A percentile compares a stretch with the other conserved stretches of the same genome.
phyloP scores from a whole-genome alignment of 306 rosid genomes.

The Quercus suber region DNA sequence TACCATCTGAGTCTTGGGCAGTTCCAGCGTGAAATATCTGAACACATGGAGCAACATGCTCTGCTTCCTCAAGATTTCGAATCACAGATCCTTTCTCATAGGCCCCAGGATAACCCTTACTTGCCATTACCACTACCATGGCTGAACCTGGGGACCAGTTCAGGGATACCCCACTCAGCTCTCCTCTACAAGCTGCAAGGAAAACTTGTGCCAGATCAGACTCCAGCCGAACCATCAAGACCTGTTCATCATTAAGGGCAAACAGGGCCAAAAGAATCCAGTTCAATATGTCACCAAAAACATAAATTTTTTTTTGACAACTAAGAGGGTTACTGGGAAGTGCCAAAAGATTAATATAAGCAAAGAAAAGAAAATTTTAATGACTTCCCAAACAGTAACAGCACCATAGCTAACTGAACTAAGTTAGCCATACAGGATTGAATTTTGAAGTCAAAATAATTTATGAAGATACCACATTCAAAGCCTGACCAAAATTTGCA shows the following conservation, averaged over 20 bases:
- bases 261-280: neutral
- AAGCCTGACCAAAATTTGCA: neutral
- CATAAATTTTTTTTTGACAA: neutral
- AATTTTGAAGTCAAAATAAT: neutral
- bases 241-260: conserved; percentile 44
- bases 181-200: conserved; percentile 92
- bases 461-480: neutral
- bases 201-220: conserved; percentile 87
- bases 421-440: neutral
- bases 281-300: neutral
- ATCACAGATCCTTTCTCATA: conserved; percentile 90
- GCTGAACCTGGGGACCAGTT: conserved; percentile 91
- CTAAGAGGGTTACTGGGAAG: neutral
- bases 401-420: neutral
- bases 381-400: neutral
- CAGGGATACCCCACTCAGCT: conserved; percentile 66
- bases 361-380: neutral
- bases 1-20: conserved; percentile 63
- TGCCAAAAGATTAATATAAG: neutral
- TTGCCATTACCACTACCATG: conserved; percentile 98
- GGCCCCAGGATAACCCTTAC: conserved; percentile 83
- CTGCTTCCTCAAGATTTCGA: conserved; percentile 74
- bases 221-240: conserved; percentile 86
- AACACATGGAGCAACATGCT: conserved; percentile 61
- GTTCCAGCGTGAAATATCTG: conserved; percentile 97